A percentile compares a stretch with the other conserved stretches of the same genome.
Conservation (phyloP, 441 rosid species). For the Rhodomyrtus psidioides region DNA sequence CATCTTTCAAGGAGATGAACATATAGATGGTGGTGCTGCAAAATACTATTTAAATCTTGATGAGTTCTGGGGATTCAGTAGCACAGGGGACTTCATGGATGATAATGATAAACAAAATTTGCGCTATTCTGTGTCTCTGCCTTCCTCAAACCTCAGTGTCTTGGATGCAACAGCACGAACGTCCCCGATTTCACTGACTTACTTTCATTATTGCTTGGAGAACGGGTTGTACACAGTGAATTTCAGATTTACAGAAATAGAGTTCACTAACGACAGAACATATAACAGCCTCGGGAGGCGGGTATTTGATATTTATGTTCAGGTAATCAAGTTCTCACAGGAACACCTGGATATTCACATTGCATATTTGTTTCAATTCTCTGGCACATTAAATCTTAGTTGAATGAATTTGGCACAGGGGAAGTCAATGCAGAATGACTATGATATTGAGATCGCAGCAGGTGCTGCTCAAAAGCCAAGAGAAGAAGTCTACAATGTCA, state of each 20-base stretch:
- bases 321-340: slow-evolving; percentile 23
- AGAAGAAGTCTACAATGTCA: slow-evolving; percentile 16
- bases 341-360: neutral
- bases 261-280: slow-evolving; percentile 28
- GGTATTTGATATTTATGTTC: slow-evolving; percentile 46
- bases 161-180: slow-evolving; percentile 43
- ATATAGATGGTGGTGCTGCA: slow-evolving; percentile 25
- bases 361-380: neutral
- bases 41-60: slow-evolving; percentile 17
- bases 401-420: slow-evolving; percentile 23
- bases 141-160: slow-evolving; percentile 3
- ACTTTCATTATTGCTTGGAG: slow-evolving; percentile 52
- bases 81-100: slow-evolving; percentile 41
- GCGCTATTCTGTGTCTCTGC: slow-evolving; percentile 1
- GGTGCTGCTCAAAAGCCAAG: slow-evolving; percentile 31
- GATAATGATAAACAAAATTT: slow-evolving; percentile 10
- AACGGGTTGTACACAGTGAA: slow-evolving; percentile 44
- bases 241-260: slow-evolving; percentile 52
- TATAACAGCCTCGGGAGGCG: slow-evolving; percentile 54
- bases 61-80: slow-evolving; percentile 46
- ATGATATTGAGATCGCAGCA: slow-evolving; percentile 41
- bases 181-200: slow-evolving; percentile 53
- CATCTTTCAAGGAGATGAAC: slow-evolving; percentile 29
- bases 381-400: neutral
- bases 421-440: slow-evolving; percentile 32